A percentile compares a stretch with the other conserved stretches of the same genome.
These are phyloP conservation scores for Metschnikowia corniflorae DNA, from an alignment of 805 yeast species.

Conservation along the genomic window DNA sequence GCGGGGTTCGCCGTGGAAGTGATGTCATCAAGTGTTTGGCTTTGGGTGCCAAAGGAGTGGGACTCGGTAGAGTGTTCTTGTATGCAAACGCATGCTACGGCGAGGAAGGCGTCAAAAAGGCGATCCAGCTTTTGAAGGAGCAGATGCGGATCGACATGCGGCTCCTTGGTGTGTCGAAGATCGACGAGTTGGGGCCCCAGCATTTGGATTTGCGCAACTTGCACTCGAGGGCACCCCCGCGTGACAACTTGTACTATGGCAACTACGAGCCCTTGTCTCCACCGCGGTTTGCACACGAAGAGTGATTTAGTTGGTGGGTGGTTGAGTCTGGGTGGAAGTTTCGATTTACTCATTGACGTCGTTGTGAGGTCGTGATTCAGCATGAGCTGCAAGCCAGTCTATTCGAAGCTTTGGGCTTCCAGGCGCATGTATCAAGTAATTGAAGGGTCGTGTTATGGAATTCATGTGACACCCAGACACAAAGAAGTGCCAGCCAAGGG, in stretches of 20 bases:
- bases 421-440: too few relatives aligned
- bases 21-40: conserved; percentile 65
- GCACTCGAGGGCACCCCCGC: conserved; percentile 8
- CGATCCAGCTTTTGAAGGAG: conserved; percentile 59
- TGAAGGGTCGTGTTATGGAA: too few relatives aligned
- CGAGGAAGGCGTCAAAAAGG: conserved; percentile 58
- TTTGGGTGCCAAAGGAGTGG: conserved; percentile 69
- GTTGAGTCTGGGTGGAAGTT: too few relatives aligned
- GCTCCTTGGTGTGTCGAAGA: conserved; percentile 63
- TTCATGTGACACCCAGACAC: too few relatives aligned
- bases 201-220: conserved; percentile 15
- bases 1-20: conserved; percentile 67
- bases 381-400: too few relatives aligned
- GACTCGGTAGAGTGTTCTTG: conserved; percentile 63
- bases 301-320: not conserved
- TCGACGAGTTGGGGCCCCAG: conserved; percentile 24
- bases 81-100: conserved; percentile 65
- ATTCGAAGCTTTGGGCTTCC: too few relatives aligned
- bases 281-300: conserved; percentile 12
- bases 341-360: too few relatives aligned
- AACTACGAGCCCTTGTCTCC: conserved; percentile 17
- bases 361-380: too few relatives aligned
- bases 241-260: conserved; percentile 12
- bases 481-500: too few relatives aligned
- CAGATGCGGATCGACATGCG: conserved; percentile 79